Evolutionary conservation across 495 filamentous ascomycete species (phyloP).

Genomic region (Clavariopsis aquatica): DNA sequence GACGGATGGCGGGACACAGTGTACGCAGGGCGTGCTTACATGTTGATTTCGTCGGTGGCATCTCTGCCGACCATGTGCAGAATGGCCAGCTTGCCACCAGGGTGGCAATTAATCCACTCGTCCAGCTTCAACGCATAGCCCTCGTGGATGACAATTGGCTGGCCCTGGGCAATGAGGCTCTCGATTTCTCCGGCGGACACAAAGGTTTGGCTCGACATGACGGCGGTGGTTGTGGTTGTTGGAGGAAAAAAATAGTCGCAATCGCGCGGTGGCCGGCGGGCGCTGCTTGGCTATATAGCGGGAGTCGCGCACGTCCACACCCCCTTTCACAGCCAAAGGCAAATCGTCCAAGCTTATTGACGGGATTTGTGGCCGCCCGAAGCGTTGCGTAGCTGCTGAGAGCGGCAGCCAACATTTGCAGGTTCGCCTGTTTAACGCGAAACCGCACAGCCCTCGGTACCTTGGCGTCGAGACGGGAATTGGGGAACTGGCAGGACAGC

Average conservation of each 20-base stretch:
- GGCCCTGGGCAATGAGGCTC: constrained; percentile 49
- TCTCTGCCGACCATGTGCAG: constrained; percentile 55
- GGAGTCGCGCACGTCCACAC: neutral
- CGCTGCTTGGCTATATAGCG: neutral
- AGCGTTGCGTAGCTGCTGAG: neutral
- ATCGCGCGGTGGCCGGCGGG: neutral
- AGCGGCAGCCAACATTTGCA: neutral
- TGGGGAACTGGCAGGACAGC: neutral
- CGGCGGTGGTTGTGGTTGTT: constrained; percentile 2
- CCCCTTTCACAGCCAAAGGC: neutral
- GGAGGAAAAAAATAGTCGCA: neutral
- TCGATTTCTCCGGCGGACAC: constrained; percentile 42
- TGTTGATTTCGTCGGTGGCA: constrained; percentile 55
- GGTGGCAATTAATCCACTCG: constrained; percentile 51
- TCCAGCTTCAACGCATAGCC: constrained; percentile 50
- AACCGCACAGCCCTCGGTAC: constrained; percentile 1
- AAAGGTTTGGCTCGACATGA: constrained; percentile 19
- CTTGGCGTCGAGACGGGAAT: neutral
- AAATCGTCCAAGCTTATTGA: constrained; percentile 1
- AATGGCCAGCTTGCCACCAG: constrained; percentile 51
- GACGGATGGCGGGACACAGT: neutral
- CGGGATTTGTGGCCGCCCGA: neutral
- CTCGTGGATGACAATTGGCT: constrained; percentile 50
- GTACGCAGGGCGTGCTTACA: constrained; percentile 42
- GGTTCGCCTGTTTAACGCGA: neutral